Conservation (phyloP, 2,329 filamentous ascomycete genomes). For the Epichloe sylvatica region DNA sequence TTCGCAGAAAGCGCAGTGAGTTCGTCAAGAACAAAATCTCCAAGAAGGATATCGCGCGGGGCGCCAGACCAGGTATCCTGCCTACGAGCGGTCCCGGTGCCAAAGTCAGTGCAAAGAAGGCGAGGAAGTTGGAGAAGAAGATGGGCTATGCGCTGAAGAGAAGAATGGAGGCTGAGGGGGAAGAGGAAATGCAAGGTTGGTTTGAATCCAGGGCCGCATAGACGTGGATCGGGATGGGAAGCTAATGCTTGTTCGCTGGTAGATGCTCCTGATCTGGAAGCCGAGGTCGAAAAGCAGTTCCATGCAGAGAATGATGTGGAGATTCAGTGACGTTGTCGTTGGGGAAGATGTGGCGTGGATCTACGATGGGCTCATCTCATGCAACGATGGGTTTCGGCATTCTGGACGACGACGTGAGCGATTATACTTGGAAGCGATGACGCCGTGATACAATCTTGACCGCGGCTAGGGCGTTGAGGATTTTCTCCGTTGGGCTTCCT, state of each 20-base stretch:
- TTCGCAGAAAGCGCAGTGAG: conserved; percentile 27
- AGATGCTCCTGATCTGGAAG: conserved; percentile 10
- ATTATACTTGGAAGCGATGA: fast-evolving
- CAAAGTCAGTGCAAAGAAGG: conserved; percentile 40
- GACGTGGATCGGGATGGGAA: background rate
- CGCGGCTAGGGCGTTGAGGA: background rate
- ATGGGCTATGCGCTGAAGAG: conserved; percentile 37
- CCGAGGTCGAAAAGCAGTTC: conserved; percentile 3
- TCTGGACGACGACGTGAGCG: background rate
- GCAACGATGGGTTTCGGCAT: background rate
- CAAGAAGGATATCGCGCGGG: conserved; percentile 31
- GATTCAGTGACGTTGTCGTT: conserved; percentile 9
- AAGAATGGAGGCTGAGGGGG: conserved; percentile 35
- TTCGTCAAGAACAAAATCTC: conserved; percentile 25
- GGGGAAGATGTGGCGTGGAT: background rate
- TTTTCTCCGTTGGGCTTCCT: background rate
- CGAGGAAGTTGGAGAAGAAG: conserved; percentile 41
- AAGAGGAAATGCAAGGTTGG: conserved; percentile 35
- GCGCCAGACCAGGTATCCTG: conserved; percentile 37
- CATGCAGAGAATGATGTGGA: conserved; percentile 11
- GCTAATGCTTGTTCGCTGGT: background rate
- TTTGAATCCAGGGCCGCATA: background rate
- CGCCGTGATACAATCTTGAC: background rate
- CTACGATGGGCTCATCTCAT: background rate
- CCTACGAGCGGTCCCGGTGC: conserved; percentile 41